Conservation (phyloP, 768 basidiomycete genomes). For the Mrakia blollopis region DNA sequence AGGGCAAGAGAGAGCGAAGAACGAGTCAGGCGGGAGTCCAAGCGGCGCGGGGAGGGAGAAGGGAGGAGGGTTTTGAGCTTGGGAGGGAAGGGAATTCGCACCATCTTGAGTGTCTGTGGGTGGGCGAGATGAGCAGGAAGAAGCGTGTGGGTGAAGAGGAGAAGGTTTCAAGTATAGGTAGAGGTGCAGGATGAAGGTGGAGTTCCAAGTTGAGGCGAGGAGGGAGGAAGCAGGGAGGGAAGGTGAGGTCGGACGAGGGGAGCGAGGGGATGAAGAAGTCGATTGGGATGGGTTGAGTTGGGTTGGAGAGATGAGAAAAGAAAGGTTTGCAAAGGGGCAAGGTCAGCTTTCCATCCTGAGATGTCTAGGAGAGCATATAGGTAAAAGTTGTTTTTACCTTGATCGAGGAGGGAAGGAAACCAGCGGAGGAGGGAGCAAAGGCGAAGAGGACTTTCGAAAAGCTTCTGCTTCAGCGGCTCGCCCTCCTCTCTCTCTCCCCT, state of each 20-base stretch:
- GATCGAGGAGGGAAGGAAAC: background rate
- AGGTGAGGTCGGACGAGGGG: background rate
- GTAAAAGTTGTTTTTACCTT: no score
- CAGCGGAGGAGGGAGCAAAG: background rate
- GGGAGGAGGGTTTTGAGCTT: constrained; percentile 23
- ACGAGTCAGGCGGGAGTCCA: background rate
- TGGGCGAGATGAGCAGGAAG: constrained; percentile 33
- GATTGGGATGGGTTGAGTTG: background rate
- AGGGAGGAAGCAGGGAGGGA: background rate
- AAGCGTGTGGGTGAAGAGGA: background rate
- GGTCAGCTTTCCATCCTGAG: background rate
- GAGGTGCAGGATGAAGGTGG: no score
- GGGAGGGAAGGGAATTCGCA: constrained; percentile 31
- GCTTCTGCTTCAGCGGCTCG: no score
- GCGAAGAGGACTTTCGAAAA: no score
- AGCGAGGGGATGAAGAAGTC: background rate
- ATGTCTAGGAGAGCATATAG: no score
- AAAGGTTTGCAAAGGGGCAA: background rate
- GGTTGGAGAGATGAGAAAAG: background rate
- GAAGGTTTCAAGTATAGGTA: background rate
- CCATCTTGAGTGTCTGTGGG: constrained; percentile 27
- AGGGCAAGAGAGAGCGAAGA: background rate
- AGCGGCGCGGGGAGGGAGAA: background rate
- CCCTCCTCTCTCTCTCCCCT: background rate
- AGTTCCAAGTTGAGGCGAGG: no score